Evolutionary conservation across 495 filamentous ascomycete species (phyloP), one percentile per base, ranked within the genome.

Genomic region (Penicillium taxi): DNA sequence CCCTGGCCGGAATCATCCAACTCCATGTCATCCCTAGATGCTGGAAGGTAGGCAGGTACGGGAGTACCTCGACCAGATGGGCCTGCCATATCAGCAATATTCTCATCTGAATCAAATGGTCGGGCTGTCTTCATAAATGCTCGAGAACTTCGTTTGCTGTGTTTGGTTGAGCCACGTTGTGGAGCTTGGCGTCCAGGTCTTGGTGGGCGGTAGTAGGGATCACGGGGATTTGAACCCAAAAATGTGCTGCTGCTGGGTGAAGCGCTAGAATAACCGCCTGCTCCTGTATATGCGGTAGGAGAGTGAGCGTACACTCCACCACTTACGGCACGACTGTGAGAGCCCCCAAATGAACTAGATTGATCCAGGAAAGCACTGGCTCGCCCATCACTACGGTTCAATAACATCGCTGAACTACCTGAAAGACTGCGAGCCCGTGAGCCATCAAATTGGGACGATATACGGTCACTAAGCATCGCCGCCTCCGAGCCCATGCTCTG

Each of bases 181-280:
- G 70, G 46, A 6, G 74, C 80, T 26, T 62, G 67, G 37, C 78
- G 72, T 23, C 81, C 72, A 26, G 77, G 70, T 39, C 88, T 66
- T 5, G 88, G 88, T 6, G 86, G 84, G 5, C 88, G 82, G 48
- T 93, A 95, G 50, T 86, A 95, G 0, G 81, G 82, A 50, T 84
- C 83, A 12, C 74, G 64, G 1, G 70, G 66, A 19, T 64, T 56
- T 31, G 66, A 41, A 11, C 61, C 61, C 25, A 73, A 63, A 30
- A 69, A 63, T 23, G 58, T 63, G 13, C 62, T 67, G 21, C 59
- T 63, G 26, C 56, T 64, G 5, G 66, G 67, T 3, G 63, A 61
- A 6, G 39, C 53, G 50, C 34, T 41, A 23, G 43, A 34, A 30
- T 45, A 53, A 2, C 44, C 47, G 37, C 77, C 81, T 14, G 81